Evolutionary conservation across 208 protist species (phyloP).

Genomic region (Leishmania gerbilli): DNA sequence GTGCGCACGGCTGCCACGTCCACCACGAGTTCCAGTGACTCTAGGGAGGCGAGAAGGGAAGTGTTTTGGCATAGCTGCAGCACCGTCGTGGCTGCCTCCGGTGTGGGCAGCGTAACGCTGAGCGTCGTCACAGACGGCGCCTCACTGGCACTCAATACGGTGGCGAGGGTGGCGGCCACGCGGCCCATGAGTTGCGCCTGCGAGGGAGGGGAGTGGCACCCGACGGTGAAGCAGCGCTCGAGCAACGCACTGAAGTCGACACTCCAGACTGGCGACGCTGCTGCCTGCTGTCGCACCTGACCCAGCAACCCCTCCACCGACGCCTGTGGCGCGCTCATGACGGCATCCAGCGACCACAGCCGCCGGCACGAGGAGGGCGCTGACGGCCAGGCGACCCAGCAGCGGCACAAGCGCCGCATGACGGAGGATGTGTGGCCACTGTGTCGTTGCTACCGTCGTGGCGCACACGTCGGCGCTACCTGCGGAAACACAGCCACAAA

Average conservation of each 20-base stretch:
- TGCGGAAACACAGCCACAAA: background rate
- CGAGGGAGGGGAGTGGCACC: constrained; percentile 3
- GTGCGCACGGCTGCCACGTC: constrained; percentile 16
- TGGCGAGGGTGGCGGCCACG: constrained; percentile 19
- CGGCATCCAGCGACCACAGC: constrained; percentile 10
- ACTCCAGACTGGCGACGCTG: constrained; percentile 33
- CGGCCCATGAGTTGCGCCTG: constrained; percentile 23
- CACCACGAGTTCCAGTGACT: constrained; percentile 34
- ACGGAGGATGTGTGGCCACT: background rate
- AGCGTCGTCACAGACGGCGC: constrained; percentile 20
- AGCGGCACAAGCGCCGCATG: constrained; percentile 2
- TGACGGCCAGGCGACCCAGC: background rate
- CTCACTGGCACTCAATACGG: background rate
- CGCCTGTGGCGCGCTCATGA: background rate
- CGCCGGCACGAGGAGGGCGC: background rate
- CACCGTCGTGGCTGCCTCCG: constrained; percentile 14
- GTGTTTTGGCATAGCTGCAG: constrained; percentile 6
- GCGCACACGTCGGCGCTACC: background rate
- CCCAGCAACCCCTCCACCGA: constrained; percentile 7
- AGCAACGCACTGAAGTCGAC: constrained; percentile 42
- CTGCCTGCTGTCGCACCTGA: constrained; percentile 5
- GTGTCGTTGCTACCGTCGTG: background rate
- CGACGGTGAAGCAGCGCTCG: constrained; percentile 9
- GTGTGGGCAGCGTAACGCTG: constrained; percentile 19
- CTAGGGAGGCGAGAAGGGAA: constrained; percentile 25